Evolutionary conservation across 257 asterid species (phyloP).

Genomic region (Petrea volubilis): DNA sequence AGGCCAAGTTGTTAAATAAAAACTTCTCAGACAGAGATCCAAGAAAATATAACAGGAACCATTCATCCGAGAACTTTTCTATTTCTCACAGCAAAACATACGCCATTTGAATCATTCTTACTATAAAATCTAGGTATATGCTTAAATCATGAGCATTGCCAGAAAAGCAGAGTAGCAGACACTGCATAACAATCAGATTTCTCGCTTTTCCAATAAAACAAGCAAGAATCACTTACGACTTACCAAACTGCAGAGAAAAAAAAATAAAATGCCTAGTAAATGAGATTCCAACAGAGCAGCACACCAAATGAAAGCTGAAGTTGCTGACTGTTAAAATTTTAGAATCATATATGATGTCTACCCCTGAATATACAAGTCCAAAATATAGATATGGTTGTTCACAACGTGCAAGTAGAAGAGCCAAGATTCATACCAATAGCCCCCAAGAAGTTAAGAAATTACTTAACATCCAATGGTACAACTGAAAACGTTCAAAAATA

Average conservation of each 20-base stretch:
- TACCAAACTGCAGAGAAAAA: conserved; percentile 1
- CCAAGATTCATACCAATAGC: not conserved
- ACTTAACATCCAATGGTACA: not conserved
- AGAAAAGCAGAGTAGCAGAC: not conserved
- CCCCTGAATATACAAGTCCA: not conserved
- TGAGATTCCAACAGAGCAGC: conserved; percentile 12
- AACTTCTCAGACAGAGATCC: conserved; percentile 3
- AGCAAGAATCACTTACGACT: not conserved
- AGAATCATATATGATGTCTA: not conserved
- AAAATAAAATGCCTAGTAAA: not conserved
- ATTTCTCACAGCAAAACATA: conserved; percentile 8
- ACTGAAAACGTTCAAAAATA: not conserved
- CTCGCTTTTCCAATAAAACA: not conserved
- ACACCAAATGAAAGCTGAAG: not conserved
- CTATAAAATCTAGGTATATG: not conserved
- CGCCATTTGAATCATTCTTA: not conserved
- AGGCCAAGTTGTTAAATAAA: conserved; percentile 6
- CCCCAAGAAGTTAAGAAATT: not conserved
- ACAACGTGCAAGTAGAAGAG: conserved; percentile 17
- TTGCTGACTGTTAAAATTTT: not conserved
- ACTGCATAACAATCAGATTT: not conserved
- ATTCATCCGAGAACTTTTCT: not conserved
- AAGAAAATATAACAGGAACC: not conserved
- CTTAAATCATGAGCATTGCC: not conserved
- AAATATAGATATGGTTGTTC: conserved; percentile 10